A percentile compares a stretch with the other conserved stretches of the same genome.
phyloP scores from a whole-genome alignment of 305 asterid genomes.

The Solanum aculeatissimum region DNA sequence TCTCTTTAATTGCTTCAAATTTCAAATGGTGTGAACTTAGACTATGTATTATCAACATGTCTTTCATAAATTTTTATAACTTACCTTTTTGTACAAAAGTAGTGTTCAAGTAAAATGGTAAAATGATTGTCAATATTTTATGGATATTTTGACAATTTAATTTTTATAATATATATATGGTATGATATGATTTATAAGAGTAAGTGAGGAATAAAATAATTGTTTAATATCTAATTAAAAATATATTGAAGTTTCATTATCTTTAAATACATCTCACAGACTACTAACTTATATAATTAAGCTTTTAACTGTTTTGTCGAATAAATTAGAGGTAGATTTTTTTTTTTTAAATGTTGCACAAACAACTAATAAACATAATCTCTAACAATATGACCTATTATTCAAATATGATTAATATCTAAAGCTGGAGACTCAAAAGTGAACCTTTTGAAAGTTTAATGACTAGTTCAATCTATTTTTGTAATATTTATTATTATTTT shows the following conservation, averaged over 20 bases:
- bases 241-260: background rate
- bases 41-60: background rate
- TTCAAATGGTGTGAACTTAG: background rate
- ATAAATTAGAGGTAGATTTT: background rate
- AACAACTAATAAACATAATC: background rate
- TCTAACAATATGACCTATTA: background rate
- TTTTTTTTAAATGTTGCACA: background rate
- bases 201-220: background rate
- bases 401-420: background rate
- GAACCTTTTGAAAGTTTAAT: background rate
- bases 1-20: background rate
- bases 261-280: background rate
- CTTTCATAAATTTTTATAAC: background rate
- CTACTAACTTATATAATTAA: background rate
- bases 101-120: background rate
- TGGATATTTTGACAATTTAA: too few species aligned
- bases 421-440: background rate
- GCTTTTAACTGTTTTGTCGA: background rate
- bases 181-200: too few species aligned
- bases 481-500: background rate
- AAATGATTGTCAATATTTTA: too few species aligned
- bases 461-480: background rate
- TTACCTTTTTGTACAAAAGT: background rate
- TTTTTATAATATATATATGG: too few species aligned
- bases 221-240: background rate